Base-by-base conservation (phyloP, 805 yeast species). In the Aciculoconidium aculeatum region DNA sequence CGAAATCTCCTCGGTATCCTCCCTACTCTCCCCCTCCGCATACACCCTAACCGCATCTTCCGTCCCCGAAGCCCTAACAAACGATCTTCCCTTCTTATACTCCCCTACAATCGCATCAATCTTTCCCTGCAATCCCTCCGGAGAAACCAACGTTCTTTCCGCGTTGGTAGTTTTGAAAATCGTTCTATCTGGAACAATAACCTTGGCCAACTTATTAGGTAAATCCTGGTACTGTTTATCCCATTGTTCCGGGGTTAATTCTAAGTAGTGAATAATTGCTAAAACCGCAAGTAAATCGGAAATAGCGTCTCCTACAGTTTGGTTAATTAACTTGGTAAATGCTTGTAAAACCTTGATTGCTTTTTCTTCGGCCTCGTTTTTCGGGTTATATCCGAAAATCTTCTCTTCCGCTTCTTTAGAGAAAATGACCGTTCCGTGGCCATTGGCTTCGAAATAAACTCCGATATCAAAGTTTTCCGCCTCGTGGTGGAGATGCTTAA, bases 301-400 rank as follows among this genome's bases (percentile, higher is more conserved):
- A 29, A 92, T 80, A 7, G 98, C 95, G 54, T 92, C 98, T 17
- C 98, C 98, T n/a, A 92, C 97, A 2, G 97, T 81, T 55, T 92
- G 97, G 55, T 92, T 92, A 51, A 92, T 85, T 39, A 92, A 62
- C 34, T 75, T 70, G 17, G 81, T 71, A 35, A 90, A 69, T 10
- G 73, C 62, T 35, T 67, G 58, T 38, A 92, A 61, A 1, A 80
- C 65, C 33, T 61, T 51, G 17, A 80, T 57, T 1, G 82, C 72
- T 12, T 62, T 47, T 24, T 51, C 50, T 41, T 77, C 77, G 11
- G 61, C 63, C 4, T 66, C 67, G 6, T 64, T 23, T 3, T 30
- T 17, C 2, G 74, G 58, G 18, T 52, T 40, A 28, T 56, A 54
- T 13, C 30, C 41, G 30, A 57, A 59, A 19, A 65, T 56, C 7